Evolutionary conservation across 176 grass and related monocot genomes (phyloP), one percentile per base, ranked within the genome.

Genomic region (Rhynchospora tenuis): DNA sequence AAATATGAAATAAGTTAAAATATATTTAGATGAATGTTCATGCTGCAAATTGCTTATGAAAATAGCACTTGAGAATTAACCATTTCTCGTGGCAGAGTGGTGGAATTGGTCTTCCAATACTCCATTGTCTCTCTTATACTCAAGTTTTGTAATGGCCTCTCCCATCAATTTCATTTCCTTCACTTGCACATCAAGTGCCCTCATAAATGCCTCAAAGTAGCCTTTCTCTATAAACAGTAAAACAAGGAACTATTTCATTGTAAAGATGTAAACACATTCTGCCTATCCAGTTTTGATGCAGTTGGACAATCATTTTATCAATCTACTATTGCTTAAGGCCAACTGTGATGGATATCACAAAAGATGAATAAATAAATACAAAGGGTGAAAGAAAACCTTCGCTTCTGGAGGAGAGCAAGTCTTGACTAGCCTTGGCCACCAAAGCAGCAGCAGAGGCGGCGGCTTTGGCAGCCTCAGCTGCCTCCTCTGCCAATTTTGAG

Each of bases 101-200:
- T 86, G 78, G 64, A 86, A 73, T 63, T 89, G 90, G 59, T 88
- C 90, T 73, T 86, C 75, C 48, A 64, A 43, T 68, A 83, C 88
- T 54, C 88, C 80, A 33, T 83, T 87, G 23, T 82, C 89, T 52
- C 61, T 83, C 78, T 90, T 86, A 50, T 83, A 88, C 83, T 85
- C 90, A 58, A 23, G 90, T 55, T 79, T 88, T 79, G 86, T 73
- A 57, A 98, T 85, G 64, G 90, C 78, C 59, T 93, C 89, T n/a
- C 79, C 89, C 85, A 97, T 90, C 17, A 86, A 88, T 85, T 92
- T 94, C 83, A 98, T 87, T 63, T 91, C 84, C 64, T 98, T 90
- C 84, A 82, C 90, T 91, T 98, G 95, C 23, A 82, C 71, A 88
- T 94, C 90, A 45, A 98, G 76, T 55, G 95, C 92, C 77, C 81